Percentiles rank a stretch among this genome's conserved stretches.
These are phyloP conservation scores for Phyllosticta citribraziliensis DNA, from an alignment of 2,329 filamentous ascomycete species.

Conservation along the genomic window DNA sequence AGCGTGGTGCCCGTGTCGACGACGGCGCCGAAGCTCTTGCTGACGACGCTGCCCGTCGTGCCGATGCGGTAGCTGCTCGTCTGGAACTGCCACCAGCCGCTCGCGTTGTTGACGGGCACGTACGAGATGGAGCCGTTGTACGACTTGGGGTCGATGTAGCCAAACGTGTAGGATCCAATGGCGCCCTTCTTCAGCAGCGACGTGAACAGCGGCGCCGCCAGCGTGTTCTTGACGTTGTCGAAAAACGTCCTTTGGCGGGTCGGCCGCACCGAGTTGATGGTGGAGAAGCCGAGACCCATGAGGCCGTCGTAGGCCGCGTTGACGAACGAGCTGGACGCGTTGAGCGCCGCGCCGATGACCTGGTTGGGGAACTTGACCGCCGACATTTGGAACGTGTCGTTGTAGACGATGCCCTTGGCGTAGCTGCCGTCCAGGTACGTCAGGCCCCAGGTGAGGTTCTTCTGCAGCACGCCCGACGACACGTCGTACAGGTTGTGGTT, in stretches of 20 bases:
- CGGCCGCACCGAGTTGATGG: conserved; percentile 48
- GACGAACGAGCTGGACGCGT: conserved; percentile 45
- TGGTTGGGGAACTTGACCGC: conserved; percentile 48
- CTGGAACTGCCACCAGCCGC: conserved; percentile 56
- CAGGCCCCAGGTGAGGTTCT: conserved; percentile 46
- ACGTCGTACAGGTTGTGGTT: conserved; percentile 52
- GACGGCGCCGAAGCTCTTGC: conserved; percentile 42
- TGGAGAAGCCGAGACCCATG: conserved; percentile 50
- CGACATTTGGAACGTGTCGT: conserved; percentile 54
- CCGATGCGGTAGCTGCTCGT: conserved; percentile 48
- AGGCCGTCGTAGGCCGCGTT: conserved; percentile 45
- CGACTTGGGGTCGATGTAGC: conserved; percentile 48
- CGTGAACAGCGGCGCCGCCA: conserved; percentile 48
- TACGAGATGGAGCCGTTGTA: conserved; percentile 52
- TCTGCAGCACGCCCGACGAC: conserved; percentile 21
- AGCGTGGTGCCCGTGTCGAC: conserved; percentile 64
- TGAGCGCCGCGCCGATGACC: conserved; percentile 54
- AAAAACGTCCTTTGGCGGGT: conserved; percentile 46
- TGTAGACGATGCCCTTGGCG: conserved; percentile 55
- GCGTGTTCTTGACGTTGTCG: conserved; percentile 44
- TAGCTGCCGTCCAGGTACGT: conserved; percentile 55
- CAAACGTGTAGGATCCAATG: conserved; percentile 45
- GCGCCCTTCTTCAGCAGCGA: conserved; percentile 44
- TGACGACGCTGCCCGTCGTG: conserved; percentile 24
- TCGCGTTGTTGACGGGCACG: conserved; percentile 42